Evolutionary conservation across 2,329 filamentous ascomycete genomes (phyloP).

Genomic region (Monosporascus sp.): DNA sequence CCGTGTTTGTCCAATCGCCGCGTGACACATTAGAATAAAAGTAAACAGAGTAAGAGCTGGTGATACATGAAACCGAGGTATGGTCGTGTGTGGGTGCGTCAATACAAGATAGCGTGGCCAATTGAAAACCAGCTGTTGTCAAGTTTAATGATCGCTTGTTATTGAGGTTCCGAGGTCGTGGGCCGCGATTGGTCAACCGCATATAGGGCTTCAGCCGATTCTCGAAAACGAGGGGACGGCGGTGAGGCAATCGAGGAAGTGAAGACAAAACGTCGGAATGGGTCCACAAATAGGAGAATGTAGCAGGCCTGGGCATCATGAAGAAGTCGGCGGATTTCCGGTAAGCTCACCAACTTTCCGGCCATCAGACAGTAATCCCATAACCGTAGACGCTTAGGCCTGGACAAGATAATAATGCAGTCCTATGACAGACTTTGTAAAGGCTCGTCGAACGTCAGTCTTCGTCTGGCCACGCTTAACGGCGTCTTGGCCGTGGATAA

Average conservation of each 20-base stretch:
- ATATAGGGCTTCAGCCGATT: too few species aligned
- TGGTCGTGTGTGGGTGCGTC: background rate
- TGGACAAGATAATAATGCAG: background rate
- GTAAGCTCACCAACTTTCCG: background rate
- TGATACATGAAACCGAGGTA: background rate
- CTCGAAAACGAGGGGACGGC: too few species aligned
- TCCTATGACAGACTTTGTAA: constrained; percentile 19
- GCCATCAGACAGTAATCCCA: background rate
- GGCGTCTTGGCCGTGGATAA: constrained; percentile 47
- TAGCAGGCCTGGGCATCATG: too few species aligned
- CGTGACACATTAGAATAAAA: too few species aligned
- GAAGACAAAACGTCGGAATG: too few species aligned
- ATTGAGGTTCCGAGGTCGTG: background rate
- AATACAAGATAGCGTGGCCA: background rate
- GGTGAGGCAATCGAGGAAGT: too few species aligned
- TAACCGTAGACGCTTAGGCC: background rate
- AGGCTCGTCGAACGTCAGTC: constrained; percentile 79
- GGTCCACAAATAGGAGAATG: too few species aligned
- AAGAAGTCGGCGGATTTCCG: background rate
- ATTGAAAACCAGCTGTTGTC: background rate
- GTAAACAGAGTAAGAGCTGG: background rate
- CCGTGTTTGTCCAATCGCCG: too few species aligned
- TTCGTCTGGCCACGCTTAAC: constrained; percentile 63
- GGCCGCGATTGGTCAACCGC: background rate
- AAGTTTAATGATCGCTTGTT: background rate